Base-by-base conservation (phyloP, 805 yeast genomes). In the Saccharomyces mikatae region DNA sequence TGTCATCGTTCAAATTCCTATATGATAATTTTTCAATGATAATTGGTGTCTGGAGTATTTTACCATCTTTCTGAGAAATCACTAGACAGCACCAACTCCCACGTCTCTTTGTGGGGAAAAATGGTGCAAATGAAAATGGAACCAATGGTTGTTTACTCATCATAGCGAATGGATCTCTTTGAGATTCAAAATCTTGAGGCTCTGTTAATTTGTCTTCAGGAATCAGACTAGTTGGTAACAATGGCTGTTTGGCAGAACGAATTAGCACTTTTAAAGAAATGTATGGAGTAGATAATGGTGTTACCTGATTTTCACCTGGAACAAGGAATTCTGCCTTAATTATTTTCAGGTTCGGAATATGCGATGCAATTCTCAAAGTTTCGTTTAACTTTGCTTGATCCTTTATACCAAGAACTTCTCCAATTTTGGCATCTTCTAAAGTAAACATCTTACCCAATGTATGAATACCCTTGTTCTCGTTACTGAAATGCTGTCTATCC, bases 251-350 rank as follows among this genome's bases (percentile, higher is more conserved):
- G 6, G 92, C 83, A 1, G 96, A 87, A 62, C 84, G 83, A 44
- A 89, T 81, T 47, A 88, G 69, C 55, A 87, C 85, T 70, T 91
- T 89, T 26, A 94, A 60, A 30, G 82, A 83, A 56, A 95, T 74
- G 70, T 89, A 91, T 8, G 89, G 83, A 50, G 80, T 79, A 1
- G 97, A 81, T 27, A 79, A 77, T 28, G 96, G 86, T 0, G 90
- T 81, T 29, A 87, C 83, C 22, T 56, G 59, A 30, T 74, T 74
- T 74, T 91, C 97, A 32, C 98, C 98, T 3, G 96, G 92, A 47
- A 92, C 96, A 58, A 79, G 78, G 72, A 89, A 89, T 55, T 80
- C 81, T 47, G 95, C 84, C 51, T 80, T 80, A 29, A 90, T 59
- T 14, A 90, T 73, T 62, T 85, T 81, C 50, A 91, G 70, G 48